phyloP scores from a whole-genome alignment of 192 early-diverging fungal species.

The Paraglomus brasilianum region DNA sequence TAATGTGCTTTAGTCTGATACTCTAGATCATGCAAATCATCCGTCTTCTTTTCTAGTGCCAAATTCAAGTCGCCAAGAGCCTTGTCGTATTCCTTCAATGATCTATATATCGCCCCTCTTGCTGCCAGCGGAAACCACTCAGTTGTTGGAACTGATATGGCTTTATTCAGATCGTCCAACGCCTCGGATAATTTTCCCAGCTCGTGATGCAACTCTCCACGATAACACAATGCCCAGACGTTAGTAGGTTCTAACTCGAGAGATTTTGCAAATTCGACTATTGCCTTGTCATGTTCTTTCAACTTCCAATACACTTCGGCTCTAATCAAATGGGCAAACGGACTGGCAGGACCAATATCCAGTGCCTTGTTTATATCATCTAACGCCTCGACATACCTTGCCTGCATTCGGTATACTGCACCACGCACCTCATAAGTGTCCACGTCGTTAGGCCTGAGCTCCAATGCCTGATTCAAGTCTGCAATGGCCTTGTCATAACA shows the following conservation, averaged over 20 bases:
- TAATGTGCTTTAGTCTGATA: constrained; percentile 6
- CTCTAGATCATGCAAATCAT: not conserved
- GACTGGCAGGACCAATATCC: not conserved
- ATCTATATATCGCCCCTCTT: constrained; percentile 18
- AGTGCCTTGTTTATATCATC: constrained; percentile 1
- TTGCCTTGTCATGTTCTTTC: constrained; percentile 17
- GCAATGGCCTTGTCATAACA: constrained; percentile 8
- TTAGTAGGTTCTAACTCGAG: not conserved
- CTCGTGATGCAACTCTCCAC: constrained; percentile 4
- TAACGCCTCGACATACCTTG: constrained; percentile 5
- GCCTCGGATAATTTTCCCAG: not conserved
- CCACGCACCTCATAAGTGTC: constrained; percentile 12
- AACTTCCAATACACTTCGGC: not conserved
- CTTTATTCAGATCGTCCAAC: not conserved
- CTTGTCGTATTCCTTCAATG: not conserved
- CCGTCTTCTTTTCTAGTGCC: not conserved
- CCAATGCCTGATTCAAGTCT: constrained; percentile 3
- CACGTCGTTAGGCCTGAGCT: not conserved
- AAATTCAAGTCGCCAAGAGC: not conserved
- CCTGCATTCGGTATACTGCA: not conserved
- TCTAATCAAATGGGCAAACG: constrained; percentile 7
- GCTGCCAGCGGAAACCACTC: constrained; percentile 7
- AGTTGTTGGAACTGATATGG: not conserved
- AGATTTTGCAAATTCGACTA: constrained; percentile 13
- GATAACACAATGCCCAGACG: constrained; percentile 10